Conservation (phyloP, 768 basidiomycete species). For the Suillus decipiens region DNA sequence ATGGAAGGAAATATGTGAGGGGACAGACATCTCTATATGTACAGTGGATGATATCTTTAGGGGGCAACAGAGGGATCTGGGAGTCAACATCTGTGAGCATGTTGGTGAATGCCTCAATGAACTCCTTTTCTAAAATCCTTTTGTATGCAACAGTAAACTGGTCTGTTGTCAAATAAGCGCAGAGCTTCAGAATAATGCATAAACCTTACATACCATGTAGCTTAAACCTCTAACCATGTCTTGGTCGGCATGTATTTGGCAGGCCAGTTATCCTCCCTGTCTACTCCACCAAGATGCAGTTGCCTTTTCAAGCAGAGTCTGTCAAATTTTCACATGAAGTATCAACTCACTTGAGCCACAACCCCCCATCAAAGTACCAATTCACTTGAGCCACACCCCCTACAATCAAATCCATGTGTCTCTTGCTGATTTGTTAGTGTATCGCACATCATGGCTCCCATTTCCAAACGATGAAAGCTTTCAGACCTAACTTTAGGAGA, state of each 20-base stretch:
- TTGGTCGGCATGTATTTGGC: too few relatives aligned
- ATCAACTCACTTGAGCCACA: neutral
- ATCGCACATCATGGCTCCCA: neutral
- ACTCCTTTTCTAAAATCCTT: conserved; percentile 89
- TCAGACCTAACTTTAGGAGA: conserved; percentile 14
- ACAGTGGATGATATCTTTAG: conserved; percentile 83
- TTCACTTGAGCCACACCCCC: too few relatives aligned
- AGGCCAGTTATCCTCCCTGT: too few relatives aligned
- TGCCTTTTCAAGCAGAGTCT: too few relatives aligned
- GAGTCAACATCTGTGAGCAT: conserved; percentile 70
- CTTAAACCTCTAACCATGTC: too few relatives aligned
- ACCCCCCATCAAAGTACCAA: too few relatives aligned
- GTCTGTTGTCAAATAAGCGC: conserved; percentile 17
- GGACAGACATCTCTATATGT: conserved; percentile 7
- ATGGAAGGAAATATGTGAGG: neutral
- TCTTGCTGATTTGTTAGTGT: neutral
- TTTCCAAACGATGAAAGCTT: conserved; percentile 3
- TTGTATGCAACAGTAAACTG: conserved; percentile 56
- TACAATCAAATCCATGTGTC: neutral
- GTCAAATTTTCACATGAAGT: too few relatives aligned
- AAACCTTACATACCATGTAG: conserved; percentile 54
- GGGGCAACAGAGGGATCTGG: conserved; percentile 84
- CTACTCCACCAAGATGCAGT: too few relatives aligned
- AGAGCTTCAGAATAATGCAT: neutral
- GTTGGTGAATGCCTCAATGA: conserved; percentile 71